Conservation (phyloP, 2,329 filamentous ascomycete species). For the Cryphonectria naterciae region DNA sequence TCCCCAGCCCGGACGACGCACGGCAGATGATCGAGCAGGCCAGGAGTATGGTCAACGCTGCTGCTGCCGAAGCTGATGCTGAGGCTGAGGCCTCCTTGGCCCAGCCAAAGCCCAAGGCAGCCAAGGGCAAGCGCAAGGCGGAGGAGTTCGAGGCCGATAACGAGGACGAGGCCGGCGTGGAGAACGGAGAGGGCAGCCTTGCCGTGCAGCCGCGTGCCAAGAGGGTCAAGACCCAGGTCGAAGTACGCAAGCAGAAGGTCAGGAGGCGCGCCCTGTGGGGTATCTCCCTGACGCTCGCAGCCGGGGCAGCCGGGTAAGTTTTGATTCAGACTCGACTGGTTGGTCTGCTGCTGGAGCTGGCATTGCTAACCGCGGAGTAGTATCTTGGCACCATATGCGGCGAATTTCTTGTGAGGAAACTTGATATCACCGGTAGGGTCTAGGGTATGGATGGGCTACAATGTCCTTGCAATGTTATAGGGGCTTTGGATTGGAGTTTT, state of each 20-base stretch:
- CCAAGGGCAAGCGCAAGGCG: slow-evolving; percentile 72
- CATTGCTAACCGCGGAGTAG: slow-evolving; percentile 35
- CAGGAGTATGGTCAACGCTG: slow-evolving; percentile 82
- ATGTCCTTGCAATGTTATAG: slow-evolving; percentile 17
- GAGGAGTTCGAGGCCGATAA: slow-evolving; percentile 72
- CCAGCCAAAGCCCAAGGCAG: slow-evolving; percentile 39
- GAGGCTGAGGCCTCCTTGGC: slow-evolving; percentile 33
- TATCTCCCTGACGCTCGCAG: slow-evolving; percentile 81
- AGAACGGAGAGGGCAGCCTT: slow-evolving; percentile 43
- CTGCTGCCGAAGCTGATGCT: slow-evolving; percentile 44
- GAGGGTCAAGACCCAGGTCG: slow-evolving; percentile 78
- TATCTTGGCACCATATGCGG: slow-evolving; percentile 56
- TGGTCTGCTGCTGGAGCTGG: neutral
- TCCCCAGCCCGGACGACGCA: slow-evolving; percentile 77
- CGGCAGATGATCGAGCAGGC: slow-evolving; percentile 84
- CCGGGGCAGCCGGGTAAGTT: slow-evolving; percentile 93
- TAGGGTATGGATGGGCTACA: slow-evolving; percentile 1
- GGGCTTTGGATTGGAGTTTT: slow-evolving; percentile 29
- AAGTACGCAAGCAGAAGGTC: slow-evolving; percentile 83
- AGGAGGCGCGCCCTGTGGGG: slow-evolving; percentile 84
- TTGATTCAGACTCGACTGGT: neutral
- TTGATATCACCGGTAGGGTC: neutral
- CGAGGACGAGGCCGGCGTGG: slow-evolving; percentile 34
- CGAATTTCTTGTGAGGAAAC: slow-evolving; percentile 50
- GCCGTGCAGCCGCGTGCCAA: slow-evolving; percentile 63